Evolutionary conservation across 1,139 yeast genomes (phyloP), one percentile per base, ranked within the genome.

Genomic region (Candida sanyaensis): DNA sequence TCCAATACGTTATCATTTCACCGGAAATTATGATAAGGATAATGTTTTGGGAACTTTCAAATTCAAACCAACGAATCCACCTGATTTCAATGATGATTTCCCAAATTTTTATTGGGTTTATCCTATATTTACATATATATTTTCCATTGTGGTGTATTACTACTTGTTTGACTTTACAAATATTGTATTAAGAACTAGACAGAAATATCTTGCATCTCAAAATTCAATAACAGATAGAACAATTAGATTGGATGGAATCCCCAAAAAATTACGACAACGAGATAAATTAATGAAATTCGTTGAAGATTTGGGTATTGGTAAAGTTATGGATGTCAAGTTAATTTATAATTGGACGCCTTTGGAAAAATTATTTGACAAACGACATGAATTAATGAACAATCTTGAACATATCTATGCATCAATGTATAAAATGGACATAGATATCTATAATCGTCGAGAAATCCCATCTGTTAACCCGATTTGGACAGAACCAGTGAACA

Each of bases 151-250:
- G 41, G 83, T 93, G 1, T 73, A 84, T 45, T 76, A 78, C 53
- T 77, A 83, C 56, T 65, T 92, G 48, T 77, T 84, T 56, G 72
- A 80, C 30, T 93, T 85, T 56, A 89, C 97, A 0, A 76, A 78
- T 51, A 73, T 78, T 49, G 90, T 93, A 37, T 86, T 92, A 28
- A 74, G 77, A 49, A 84, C 88, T 21, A 78, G 99, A 49, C 99
- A 93, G 63, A 75, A 77, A 54, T 88, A 88, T 62, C 71, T 93
- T 55, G 98, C 98, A 0, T 80, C 84, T 44, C 98, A 92, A 63
- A 87, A 88, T 63, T 86, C 97, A 6, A 81, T 93, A 47, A 91
- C 98, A 0, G 99, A 93, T 71, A 75, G 97, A 59, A 93, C 99
- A 0, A 88, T 93, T 46, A 73, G 95, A 50, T 66, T 93, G 26